A percentile compares a stretch with the other conserved stretches of the same genome.
Conservation (phyloP, 1,139 yeast genomes). For the Meyerozyma elateridarum region DNA sequence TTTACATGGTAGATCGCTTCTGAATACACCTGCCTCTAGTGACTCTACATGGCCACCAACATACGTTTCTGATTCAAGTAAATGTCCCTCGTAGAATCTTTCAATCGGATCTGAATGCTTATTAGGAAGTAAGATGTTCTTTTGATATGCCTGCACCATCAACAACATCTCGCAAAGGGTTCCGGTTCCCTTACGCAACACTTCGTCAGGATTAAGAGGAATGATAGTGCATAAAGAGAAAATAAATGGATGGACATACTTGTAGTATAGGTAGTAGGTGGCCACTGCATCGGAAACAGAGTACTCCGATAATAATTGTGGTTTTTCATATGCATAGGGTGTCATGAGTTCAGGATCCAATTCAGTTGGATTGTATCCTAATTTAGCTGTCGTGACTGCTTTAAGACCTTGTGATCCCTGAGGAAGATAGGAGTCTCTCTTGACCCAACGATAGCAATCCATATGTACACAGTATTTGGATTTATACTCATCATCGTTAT, state of each 20-base stretch:
- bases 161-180: slow-evolving; percentile 96
- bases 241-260: slow-evolving; percentile 95
- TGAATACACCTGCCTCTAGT: slow-evolving; percentile 93
- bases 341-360: slow-evolving; percentile 98
- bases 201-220: slow-evolving; percentile 96
- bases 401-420: slow-evolving; percentile 98
- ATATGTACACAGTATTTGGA: slow-evolving; percentile 91
- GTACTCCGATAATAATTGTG: slow-evolving; percentile 89
- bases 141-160: slow-evolving; percentile 91
- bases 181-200: slow-evolving; percentile 94
- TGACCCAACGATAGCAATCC: slow-evolving; percentile 99
- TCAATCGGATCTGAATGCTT: slow-evolving; percentile 91
- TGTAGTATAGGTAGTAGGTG: slow-evolving; percentile 91
- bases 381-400: slow-evolving; percentile 93
- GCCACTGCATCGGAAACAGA: slow-evolving; percentile 99
- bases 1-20: slow-evolving; percentile 76
- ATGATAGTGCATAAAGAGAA: slow-evolving; percentile 93
- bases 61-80: slow-evolving; percentile 91
- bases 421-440: slow-evolving; percentile 93
- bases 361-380: slow-evolving; percentile 96
- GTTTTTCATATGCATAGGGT: slow-evolving; percentile 91
- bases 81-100: slow-evolving; percentile 89
- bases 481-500: slow-evolving; percentile 87
- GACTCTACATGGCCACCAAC: slow-evolving; percentile 99
- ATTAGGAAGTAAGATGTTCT: slow-evolving; percentile 78